Percentiles rank a stretch among this genome's conserved stretches.
phyloP scores from a whole-genome alignment of 495 filamentous ascomycete genomes.

The Pseudomonodictys pantanalensis region DNA sequence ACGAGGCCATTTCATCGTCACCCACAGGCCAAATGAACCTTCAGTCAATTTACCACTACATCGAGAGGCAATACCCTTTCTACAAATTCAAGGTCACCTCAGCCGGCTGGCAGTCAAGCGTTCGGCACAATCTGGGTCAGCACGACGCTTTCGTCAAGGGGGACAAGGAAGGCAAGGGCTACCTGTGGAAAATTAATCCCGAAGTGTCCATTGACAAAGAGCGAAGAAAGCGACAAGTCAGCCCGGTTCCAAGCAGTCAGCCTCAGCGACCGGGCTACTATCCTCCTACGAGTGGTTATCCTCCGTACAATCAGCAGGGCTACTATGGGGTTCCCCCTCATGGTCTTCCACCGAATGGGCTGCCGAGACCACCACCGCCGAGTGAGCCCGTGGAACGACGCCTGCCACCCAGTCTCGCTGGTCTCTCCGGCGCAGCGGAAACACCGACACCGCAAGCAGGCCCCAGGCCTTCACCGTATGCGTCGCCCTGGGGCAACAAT shows the following conservation, averaged over 20 bases:
- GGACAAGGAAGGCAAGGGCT: constrained; percentile 51
- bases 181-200: constrained; percentile 40
- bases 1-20: constrained; percentile 79
- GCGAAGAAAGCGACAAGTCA: constrained; percentile 37
- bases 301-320: constrained; percentile 12
- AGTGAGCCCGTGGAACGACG: constrained; percentile 5
- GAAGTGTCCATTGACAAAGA: constrained; percentile 41
- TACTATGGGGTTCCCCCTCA: constrained; percentile 18
- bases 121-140: constrained; percentile 90
- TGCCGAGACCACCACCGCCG: not conserved
- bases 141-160: constrained; percentile 85
- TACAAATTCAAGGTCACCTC: constrained; percentile 79
- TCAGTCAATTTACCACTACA: constrained; percentile 89
- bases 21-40: constrained; percentile 69
- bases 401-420: constrained; percentile 29
- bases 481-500: constrained; percentile 27
- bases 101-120: constrained; percentile 94
- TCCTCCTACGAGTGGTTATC: constrained; percentile 15
- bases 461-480: constrained; percentile 20
- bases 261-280: constrained; percentile 23
- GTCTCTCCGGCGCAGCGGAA: constrained; percentile 11
- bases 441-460: constrained; percentile 5
- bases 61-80: constrained; percentile 84
- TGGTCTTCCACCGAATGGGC: constrained; percentile 13
- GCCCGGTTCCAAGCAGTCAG: constrained; percentile 21